A percentile compares a stretch with the other conserved stretches of the same genome.
phyloP scores from a whole-genome alignment of 1,139 yeast genomes.

The Zygotorulaspora mrakii region DNA sequence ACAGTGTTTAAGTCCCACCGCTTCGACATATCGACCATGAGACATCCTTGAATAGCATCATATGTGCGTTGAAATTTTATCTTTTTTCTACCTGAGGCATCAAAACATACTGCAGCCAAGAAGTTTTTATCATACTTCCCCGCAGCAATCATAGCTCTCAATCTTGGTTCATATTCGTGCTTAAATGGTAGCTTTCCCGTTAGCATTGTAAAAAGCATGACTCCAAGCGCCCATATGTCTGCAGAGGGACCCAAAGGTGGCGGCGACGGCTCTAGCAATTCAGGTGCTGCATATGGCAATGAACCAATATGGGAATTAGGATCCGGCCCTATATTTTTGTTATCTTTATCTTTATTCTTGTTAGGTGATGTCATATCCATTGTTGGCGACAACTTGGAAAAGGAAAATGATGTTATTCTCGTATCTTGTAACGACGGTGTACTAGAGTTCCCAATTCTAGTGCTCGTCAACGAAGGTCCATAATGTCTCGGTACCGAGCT shows the following conservation, averaged over 20 bases:
- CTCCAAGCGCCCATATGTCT: conserved; percentile 92
- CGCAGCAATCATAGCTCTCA: conserved; percentile 66
- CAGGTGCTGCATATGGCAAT: conserved; percentile 90
- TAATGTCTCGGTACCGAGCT: conserved; percentile 25
- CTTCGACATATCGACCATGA: conserved; percentile 48
- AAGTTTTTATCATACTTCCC: conserved; percentile 55
- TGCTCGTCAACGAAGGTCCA: conserved; percentile 35
- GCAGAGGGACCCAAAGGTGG: conserved; percentile 63
- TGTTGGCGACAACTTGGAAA: conserved; percentile 12
- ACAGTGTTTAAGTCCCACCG: conserved; percentile 47
- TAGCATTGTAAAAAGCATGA: conserved; percentile 66
- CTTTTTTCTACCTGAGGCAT: conserved; percentile 15
- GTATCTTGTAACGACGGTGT: conserved; percentile 10
- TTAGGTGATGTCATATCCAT: conserved; percentile 16
- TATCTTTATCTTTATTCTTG: conserved; percentile 5
- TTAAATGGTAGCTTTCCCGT: conserved; percentile 77
- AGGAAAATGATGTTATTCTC: conserved; percentile 6
- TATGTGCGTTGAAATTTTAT: conserved; percentile 35
- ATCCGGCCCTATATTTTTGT: conserved; percentile 14
- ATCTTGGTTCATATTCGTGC: conserved; percentile 74
- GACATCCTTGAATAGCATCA: conserved; percentile 53
- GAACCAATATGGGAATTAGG: conserved; percentile 64
- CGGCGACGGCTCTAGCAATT: conserved; percentile 61
- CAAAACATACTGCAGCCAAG: conserved; percentile 37
- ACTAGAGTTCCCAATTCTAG: conserved; percentile 15